Conservation (phyloP, 805 yeast species). For the Cyberlindnera samutprakarnensis region DNA sequence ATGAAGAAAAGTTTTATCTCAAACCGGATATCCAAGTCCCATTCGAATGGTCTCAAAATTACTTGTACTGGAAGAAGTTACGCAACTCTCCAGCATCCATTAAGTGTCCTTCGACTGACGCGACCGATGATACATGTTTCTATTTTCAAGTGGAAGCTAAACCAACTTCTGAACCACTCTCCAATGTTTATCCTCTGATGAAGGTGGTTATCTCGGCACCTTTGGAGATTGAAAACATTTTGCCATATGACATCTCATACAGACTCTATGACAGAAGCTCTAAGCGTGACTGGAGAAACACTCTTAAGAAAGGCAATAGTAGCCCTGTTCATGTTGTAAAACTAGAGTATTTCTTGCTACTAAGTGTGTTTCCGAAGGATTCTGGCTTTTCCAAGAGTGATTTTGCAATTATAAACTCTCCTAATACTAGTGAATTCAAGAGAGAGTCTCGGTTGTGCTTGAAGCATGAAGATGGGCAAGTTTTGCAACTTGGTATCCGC, state of each 20-base stretch:
- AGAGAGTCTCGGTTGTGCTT: slow-evolving; percentile 47
- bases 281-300: slow-evolving; percentile 57
- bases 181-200: slow-evolving; percentile 80
- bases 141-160: slow-evolving; percentile 69
- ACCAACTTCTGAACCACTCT: slow-evolving; percentile 60
- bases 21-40: slow-evolving; percentile 52
- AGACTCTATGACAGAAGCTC: slow-evolving; percentile 70
- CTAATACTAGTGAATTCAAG: slow-evolving; percentile 43
- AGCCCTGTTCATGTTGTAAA: slow-evolving; percentile 76
- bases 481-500: slow-evolving; percentile 53
- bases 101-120: slow-evolving; percentile 44
- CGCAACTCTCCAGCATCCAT: slow-evolving; percentile 43
- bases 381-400: slow-evolving; percentile 60
- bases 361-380: slow-evolving; percentile 60
- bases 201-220: slow-evolving; percentile 75
- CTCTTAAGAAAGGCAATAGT: slow-evolving; percentile 55
- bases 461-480: slow-evolving; percentile 58
- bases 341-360: slow-evolving; percentile 57
- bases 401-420: slow-evolving; percentile 62
- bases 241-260: slow-evolving; percentile 77
- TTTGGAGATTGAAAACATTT: slow-evolving; percentile 69
- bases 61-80: slow-evolving; percentile 59
- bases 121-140: slow-evolving; percentile 38
- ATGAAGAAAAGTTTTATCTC: slow-evolving; percentile 46
- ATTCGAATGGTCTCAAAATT: slow-evolving; percentile 62